Base-by-base conservation (phyloP, 495 filamentous ascomycete species). In the Podospora comata region DNA sequence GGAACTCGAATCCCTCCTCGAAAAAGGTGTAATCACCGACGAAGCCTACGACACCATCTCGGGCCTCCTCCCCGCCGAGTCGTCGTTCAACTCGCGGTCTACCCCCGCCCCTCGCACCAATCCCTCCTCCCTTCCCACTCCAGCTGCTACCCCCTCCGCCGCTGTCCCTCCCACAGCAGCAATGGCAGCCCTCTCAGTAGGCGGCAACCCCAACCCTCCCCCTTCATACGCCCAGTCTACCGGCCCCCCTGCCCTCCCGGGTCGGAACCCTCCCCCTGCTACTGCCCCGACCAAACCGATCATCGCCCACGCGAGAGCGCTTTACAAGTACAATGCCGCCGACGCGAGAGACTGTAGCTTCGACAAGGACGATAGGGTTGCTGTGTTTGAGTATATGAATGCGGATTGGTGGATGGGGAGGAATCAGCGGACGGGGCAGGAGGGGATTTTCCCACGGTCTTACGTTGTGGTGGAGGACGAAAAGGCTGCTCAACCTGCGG, bases 321-420 rank as follows among this genome's bases (percentile, higher is more conserved):
- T 96, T 6, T 97, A 95, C 79, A 85, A 86, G 68, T 99, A 97
- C 82, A 84, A 82, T 28, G 90, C 89, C 16, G 84, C 87, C 34
- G 92, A 97, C 69, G 80, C 88, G 5, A 91, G 92, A 53, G 95
- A 98, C 77, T 82, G 94, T 65, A 85, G 85, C 1, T 85, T 99
- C 71, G 83, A 88, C 66, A 87, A 87, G 30, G 87, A 92, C 73
- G 93, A 97, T 79, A 83, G 85, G 26, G 82, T 99, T 70, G 84
- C 87, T 61, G 90, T 99, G 28, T 82, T 86, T 60, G 91, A 97
- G 76, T 92, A 97, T 79, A 92, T 96, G 88, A 98, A 97, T 72
- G 88, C 87, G 20, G 95, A 99, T 74, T 99, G 95, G 96, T 97
- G 93, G 93, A 88, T 91, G 80, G 95, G 95, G 65, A 87, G 86